Conservation (phyloP, 2,329 filamentous ascomycete genomes). For the Coniochaeta sp. region DNA sequence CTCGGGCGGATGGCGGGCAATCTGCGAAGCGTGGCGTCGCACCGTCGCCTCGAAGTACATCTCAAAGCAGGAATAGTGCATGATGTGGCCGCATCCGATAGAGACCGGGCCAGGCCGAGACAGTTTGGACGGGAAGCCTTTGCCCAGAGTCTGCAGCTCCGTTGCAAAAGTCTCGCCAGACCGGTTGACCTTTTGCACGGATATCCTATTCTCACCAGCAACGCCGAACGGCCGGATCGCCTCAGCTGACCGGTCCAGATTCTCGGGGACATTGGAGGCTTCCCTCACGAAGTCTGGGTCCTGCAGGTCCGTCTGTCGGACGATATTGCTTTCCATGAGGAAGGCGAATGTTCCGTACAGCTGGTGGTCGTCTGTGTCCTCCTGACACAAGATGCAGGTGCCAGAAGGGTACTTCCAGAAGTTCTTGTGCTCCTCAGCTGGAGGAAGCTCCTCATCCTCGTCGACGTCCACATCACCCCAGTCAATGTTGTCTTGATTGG, state of each 20-base stretch:
- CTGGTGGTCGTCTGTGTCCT: slow-evolving; percentile 82
- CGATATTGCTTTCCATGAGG: slow-evolving; percentile 75
- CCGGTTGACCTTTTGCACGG: slow-evolving; percentile 67
- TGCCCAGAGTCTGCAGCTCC: slow-evolving; percentile 78
- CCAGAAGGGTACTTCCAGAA: slow-evolving; percentile 87
- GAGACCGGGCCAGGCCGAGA: slow-evolving; percentile 71
- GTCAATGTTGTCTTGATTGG: slow-evolving; percentile 78
- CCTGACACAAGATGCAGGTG: slow-evolving; percentile 93
- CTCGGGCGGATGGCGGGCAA: slow-evolving; percentile 90
- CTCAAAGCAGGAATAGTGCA: slow-evolving; percentile 96
- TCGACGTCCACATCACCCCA: slow-evolving; percentile 83
- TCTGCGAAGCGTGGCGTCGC: slow-evolving; percentile 81
- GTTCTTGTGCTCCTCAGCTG: slow-evolving; percentile 60
- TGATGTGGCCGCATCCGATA: slow-evolving; percentile 92
- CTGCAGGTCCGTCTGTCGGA: slow-evolving; percentile 77
- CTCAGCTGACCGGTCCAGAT: slow-evolving; percentile 79
- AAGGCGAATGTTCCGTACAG: slow-evolving; percentile 92
- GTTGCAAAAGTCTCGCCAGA: slow-evolving; percentile 62
- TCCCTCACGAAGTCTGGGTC: slow-evolving; percentile 82
- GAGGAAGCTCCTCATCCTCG: slow-evolving; percentile 51
- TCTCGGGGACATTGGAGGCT: slow-evolving; percentile 67
- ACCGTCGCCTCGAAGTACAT: slow-evolving; percentile 79
- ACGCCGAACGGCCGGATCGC: slow-evolving; percentile 82
- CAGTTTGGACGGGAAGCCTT: slow-evolving; percentile 70
- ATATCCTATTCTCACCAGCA: slow-evolving; percentile 74